Base-by-base conservation (phyloP, 169 alveolate species). In the Plasmodium chabaudi region DNA sequence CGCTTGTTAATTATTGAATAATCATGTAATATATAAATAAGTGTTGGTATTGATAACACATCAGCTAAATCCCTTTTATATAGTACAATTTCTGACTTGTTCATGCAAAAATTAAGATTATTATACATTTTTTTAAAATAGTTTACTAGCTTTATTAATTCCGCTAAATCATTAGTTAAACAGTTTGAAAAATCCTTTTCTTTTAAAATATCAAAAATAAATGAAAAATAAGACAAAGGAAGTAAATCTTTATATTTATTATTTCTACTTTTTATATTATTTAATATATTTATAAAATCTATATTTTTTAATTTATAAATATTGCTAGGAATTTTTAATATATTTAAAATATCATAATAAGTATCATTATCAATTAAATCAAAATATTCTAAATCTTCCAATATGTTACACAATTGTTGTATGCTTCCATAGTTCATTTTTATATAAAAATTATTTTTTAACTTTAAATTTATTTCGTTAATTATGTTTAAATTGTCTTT, bases 121-220 rank as follows among this genome's bases (percentile, higher is more conserved):
- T 82, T 71, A 56, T 82, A 82, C 15, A 67, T 39, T 70, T 82
- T 82, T 56, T 82, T 82, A 82, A 82, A 82, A 47, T 82, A 82
- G 34, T 44, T 44, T 39, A 82, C 39, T 25, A 82, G 39, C 55
- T 82, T 82, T 27, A 71, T 71, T 82, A 82, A 49, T 51, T 82
- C 90, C 5, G 56, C 70, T 39, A 82, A 68, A 82, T 70, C 72
- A 25, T 67, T 46, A 55, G 25, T 27, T 3, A 55, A 25, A 56
- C 55, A 82, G 9, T 15, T n/a, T 44, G 39, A 51, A 59, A 53
- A 65, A 47, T 82, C 19, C 34, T 53, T 60, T 13, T 42, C 59
- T 70, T 82, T 82, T 71, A 82, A 6, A 15, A 17, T 34, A 46
- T 82, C 82, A 67, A 82, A 82, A 19, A 82, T 0, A 51, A 82